Evolutionary conservation across 1,284 basidiomycete genomes (phyloP).

Genomic region (Microbotryum lychnidis-dioicae): DNA sequence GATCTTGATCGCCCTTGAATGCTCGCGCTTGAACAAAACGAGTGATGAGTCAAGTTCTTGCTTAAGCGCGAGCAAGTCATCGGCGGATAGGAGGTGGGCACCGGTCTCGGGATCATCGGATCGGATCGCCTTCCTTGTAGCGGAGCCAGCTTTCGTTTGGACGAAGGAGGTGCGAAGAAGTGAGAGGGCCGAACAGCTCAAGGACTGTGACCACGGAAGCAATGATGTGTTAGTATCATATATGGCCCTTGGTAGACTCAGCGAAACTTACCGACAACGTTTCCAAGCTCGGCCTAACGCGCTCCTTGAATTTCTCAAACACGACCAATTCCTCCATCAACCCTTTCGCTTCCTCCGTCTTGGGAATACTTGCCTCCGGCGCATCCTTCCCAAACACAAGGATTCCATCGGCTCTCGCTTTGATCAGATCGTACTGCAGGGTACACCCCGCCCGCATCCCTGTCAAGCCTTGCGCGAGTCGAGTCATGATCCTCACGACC

Average conservation of each 20-base stretch:
- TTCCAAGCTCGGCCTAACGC: slow-evolving; percentile 68
- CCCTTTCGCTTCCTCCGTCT: slow-evolving; percentile 33
- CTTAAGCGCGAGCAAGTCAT: slow-evolving; percentile 56
- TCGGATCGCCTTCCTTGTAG: not conserved
- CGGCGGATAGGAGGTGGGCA: slow-evolving; percentile 3
- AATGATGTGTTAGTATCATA: not conserved
- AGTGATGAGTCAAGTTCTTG: slow-evolving; percentile 61
- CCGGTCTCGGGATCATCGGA: slow-evolving; percentile 11
- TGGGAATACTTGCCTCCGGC: not conserved
- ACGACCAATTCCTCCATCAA: slow-evolving; percentile 61
- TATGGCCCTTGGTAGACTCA: too few relatives aligned
- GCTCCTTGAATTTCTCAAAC: slow-evolving; percentile 74
- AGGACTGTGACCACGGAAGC: not conserved
- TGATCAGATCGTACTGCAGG: slow-evolving; percentile 69
- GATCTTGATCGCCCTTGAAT: slow-evolving; percentile 23
- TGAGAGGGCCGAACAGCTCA: slow-evolving; percentile 45
- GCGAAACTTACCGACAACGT: slow-evolving; percentile 56
- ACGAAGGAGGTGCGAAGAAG: slow-evolving; percentile 59
- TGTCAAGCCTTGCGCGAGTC: slow-evolving; percentile 82
- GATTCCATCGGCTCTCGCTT: slow-evolving; percentile 8
- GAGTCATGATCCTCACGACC: slow-evolving; percentile 69
- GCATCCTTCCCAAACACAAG: slow-evolving; percentile 1
- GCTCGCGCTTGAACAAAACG: slow-evolving; percentile 57
- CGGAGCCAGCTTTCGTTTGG: slow-evolving; percentile 30
- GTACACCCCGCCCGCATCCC: slow-evolving; percentile 73